phyloP scores from a whole-genome alignment of 192 early-diverging fungal genomes.

The Coemansia sp. region DNA sequence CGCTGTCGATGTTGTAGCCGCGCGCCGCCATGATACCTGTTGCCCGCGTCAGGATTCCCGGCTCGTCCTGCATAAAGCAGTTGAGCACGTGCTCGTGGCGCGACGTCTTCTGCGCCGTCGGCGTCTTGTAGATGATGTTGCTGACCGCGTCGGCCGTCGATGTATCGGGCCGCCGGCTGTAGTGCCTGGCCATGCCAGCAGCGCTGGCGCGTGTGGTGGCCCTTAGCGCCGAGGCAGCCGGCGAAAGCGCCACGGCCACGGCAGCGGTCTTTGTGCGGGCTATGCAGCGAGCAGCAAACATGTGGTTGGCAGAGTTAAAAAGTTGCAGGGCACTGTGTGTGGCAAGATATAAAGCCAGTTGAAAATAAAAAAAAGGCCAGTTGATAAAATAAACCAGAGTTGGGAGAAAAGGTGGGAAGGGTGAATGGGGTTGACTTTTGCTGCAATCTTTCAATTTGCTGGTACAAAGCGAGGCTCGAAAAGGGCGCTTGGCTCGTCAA shows the following conservation, averaged over 20 bases:
- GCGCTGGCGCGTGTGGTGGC: not conserved
- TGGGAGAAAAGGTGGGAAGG: not conserved
- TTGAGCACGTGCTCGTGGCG: constrained; percentile 76
- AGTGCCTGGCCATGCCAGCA: constrained; percentile 11
- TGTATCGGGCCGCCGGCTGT: constrained; percentile 18
- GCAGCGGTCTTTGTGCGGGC: constrained; percentile 6
- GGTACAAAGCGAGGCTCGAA: too few species aligned
- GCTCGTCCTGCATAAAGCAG: constrained; percentile 90
- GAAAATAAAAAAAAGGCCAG: not conserved
- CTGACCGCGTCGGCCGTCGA: constrained; percentile 48
- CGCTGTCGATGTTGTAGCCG: constrained; percentile 96
- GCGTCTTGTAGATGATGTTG: constrained; percentile 53
- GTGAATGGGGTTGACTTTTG: not conserved
- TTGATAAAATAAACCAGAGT: not conserved
- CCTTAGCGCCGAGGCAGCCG: not conserved
- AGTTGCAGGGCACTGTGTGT: not conserved
- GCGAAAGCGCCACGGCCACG: not conserved
- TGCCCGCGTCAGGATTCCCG: constrained; percentile 74
- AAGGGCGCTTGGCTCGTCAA: too few species aligned
- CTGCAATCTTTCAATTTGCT: too few species aligned
- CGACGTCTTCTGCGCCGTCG: constrained; percentile 50
- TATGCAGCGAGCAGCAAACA: constrained; percentile 7
- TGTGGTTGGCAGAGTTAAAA: not conserved
- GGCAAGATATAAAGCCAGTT: not conserved
- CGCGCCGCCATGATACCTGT: constrained; percentile 88